Base-by-base conservation (phyloP, 345 rosid genomes). In the Citrus unshiu region DNA sequence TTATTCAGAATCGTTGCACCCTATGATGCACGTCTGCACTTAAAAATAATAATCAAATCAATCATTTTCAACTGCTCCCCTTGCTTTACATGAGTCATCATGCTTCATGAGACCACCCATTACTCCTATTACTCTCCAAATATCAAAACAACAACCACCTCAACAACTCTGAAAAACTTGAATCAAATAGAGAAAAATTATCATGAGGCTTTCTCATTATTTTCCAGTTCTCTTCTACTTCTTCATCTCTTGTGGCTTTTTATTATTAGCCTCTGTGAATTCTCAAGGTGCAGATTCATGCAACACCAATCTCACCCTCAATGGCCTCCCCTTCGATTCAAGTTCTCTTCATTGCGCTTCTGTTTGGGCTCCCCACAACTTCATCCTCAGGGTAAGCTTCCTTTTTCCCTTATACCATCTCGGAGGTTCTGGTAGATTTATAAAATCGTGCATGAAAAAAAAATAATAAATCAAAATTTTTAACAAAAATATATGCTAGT, bases 351-450 rank as follows among this genome's bases (percentile, higher is more conserved):
- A 79, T 5, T 93, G 97, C 77, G 65, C 79, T n/a, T 35, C 84
- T 13, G 91, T 82, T 10, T 93, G 97, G 97, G 29, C 10, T 51
- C 1, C 35, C 16, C 76, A 85, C 1, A 68, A 83, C 37, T 93
- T 40, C 86, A 78, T 93, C 72, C 92, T 95, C 82, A 81, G 98
- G 68, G 98, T 95, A 91, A 78, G 93, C 87, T 27, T 27, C 29
- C 24, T 70, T 54, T 51, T 54, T 18, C 22, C 58, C n/a, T 18
- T 54, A 18, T 5, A 54, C 19, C 58, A 4, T 54, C 58, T 16
- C 7, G 2, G 2, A 54, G n/a, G 22, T 18, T 54, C 22, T 19
- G 21, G 22, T 54, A 18, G 58, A 4, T 54, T 18, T 54, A 13
- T 46, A 46, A 46, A 46, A 46, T 46, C 51, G 5, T 46, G 18